Evolutionary conservation across 139 green algal species (phyloP), one percentile per base, ranked within the genome.

Genomic region (Chlorella sp.): DNA sequence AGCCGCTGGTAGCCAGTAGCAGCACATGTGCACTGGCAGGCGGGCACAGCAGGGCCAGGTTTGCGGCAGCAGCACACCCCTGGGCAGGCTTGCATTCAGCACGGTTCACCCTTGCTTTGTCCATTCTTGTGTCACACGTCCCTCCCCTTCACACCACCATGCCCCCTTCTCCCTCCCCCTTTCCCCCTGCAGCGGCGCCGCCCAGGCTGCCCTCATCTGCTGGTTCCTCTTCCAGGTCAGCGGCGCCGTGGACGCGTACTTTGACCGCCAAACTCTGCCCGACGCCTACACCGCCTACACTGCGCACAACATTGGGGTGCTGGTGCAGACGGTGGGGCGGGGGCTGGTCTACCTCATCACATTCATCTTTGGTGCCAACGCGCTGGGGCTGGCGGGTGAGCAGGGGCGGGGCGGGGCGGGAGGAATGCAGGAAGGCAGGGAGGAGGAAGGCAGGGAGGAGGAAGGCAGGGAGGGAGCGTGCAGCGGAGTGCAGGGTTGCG

Each of bases 341-440:
- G 92, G 92, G 0, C 86, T 95, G 61, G 86, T 91, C 21, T 95
- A 95, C 91, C 91, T 95, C 39, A 53, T 84, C 66, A 95, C 93
- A n/a, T 95, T 95, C 86, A 93, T 95, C 86, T 94, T 94, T 75
- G 93, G 89, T 14, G 93, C 92, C 40, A 95, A 95, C 75, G 75
- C 92, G 34, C 68, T 94, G 64, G 93, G 93, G 2, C 88, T 95
- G 48, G 37, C 83, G 39, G 92, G 91, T 94, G 64, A 48, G 88
- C 88, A 42, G 0, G 88, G 61, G 48, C 64, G 53, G 32, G 85
- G 5, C 5, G 85, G 2, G 80, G 78, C n/a, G 53, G 30, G n/a
- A 34, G 76, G 36, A 79, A 88, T 30, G n/a, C 39, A 32, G 21
- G 21, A 4, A n/a, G n/a, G n/a, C n/a, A n/a, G n/a, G n/a, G n/a